Base-by-base conservation (phyloP, 805 yeast genomes). In the Cyberlindnera americana region DNA sequence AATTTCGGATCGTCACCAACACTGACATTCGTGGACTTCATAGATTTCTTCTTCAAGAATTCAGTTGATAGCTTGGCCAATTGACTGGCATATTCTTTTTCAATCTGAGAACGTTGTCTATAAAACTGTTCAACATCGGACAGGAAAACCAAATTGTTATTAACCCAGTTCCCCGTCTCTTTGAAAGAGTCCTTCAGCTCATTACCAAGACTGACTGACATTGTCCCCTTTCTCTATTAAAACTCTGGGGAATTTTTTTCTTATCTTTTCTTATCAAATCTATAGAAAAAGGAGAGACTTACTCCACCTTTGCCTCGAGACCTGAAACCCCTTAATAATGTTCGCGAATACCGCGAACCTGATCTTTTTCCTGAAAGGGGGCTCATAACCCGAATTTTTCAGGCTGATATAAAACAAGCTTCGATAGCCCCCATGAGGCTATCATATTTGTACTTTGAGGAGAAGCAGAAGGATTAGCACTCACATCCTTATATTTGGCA, bases 1-100 rank as follows among this genome's bases (percentile, higher is more conserved):
- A 86, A 75, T 29, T 79, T 74, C 0, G 99, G 99, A 14, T 76
- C 75, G 44, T 87, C 95, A 19, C 99, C 99, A 3, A 93, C 99
- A 31, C 90, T 78, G 21, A 93, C 62, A 12, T 65, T 59, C 0
- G 91, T 76, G 10, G 87, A 69, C 14, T 70, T 62, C 48, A 78
- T 77, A 34, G 95, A 83, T 58, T 90, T 89, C 60, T 78, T 83
- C 43, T 79, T 81, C 51, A 87, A 79, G 47, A 79, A 84, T 44
- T 80, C 86, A 37, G 78, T 64, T 31, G 87, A 72, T 43, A 93
- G 62, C 9, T 73, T 72, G 38, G 75, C 70, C 40, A 93, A 67
- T 49, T 78, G 83, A 14, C 70, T 65, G 10, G 95, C 72, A 53
- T 91, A 89, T 51, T 91, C 98, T 49, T 73, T 77, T 62, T 93